Conservation (phyloP, 2,329 filamentous ascomycete genomes). For the Fusarium sp. region DNA sequence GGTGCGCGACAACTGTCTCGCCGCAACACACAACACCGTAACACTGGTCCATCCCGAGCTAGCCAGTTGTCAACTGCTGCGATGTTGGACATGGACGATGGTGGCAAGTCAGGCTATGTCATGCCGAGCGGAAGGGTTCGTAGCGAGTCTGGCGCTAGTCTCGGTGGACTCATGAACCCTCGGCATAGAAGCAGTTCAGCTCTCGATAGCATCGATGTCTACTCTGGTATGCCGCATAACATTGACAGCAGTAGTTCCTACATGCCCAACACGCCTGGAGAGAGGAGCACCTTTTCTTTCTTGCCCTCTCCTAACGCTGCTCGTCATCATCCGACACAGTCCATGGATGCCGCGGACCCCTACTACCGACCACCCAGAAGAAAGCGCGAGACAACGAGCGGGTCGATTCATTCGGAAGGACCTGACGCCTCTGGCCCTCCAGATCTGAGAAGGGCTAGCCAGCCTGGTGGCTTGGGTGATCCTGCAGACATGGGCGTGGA, state of each 20-base stretch:
- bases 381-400: conserved; percentile 68
- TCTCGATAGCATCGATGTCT: conserved; percentile 64
- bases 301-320: conserved; percentile 68
- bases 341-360: conserved; percentile 73
- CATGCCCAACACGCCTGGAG: conserved; percentile 79
- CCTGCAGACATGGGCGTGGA: conserved; percentile 57
- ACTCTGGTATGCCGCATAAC: conserved; percentile 60
- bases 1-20: conserved; percentile 89
- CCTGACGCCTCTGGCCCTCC: conserved; percentile 47
- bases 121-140: conserved; percentile 67
- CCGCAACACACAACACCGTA: conserved; percentile 73
- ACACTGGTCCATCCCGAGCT: conserved; percentile 72
- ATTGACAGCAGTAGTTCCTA: conserved; percentile 72
- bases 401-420: conserved; percentile 51
- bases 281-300: conserved; percentile 79
- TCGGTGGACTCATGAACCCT: conserved; percentile 62
- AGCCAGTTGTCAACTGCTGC: conserved; percentile 86
- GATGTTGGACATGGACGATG: conserved; percentile 79
- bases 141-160: conserved; percentile 72
- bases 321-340: conserved; percentile 59
- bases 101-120: conserved; percentile 71
- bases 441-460: conserved; percentile 56
- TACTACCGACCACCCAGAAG: conserved; percentile 89
- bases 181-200: conserved; percentile 67
- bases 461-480: conserved; percentile 53